Percentiles rank a stretch among this genome's conserved stretches.
Evolutionary conservation across 257 asterid species (phyloP).

Genomic region (Cinchona pubescens): DNA sequence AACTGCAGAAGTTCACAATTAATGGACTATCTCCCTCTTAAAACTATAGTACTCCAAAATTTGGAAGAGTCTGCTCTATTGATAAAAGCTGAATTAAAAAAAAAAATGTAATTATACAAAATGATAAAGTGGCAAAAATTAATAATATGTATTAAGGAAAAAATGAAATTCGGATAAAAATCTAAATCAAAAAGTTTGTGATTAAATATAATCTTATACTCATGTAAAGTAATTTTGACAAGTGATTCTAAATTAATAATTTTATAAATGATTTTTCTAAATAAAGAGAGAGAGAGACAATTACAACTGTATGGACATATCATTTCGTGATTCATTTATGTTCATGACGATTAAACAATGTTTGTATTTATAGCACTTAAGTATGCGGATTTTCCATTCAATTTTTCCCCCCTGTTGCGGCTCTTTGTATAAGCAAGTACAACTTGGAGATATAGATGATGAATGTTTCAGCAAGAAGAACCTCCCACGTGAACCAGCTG

Average conservation of each 20-base stretch:
- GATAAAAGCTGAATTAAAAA: not conserved
- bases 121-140: too few species aligned
- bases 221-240: too few species aligned
- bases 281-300: not conserved
- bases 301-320: not conserved
- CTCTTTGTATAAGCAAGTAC: not conserved
- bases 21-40: not conserved
- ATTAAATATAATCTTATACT: too few species aligned
- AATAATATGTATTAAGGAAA: too few species aligned
- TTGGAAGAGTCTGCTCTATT: not conserved
- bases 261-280: too few species aligned
- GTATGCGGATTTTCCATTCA: not conserved
- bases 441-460: not conserved
- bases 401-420: not conserved
- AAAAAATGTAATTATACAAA: too few species aligned
- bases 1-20: not conserved
- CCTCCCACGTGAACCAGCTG: slow-evolving; percentile 34
- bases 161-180: too few species aligned
- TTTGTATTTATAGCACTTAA: not conserved
- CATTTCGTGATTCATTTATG: not conserved
- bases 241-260: too few species aligned
- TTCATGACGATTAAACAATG: not conserved
- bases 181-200: too few species aligned
- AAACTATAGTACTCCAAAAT: not conserved
- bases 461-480: slow-evolving; percentile 22